A percentile compares a stretch with the other conserved stretches of the same genome.
Evolutionary conservation across 2,329 filamentous ascomycete genomes (phyloP).

Genomic region (Pseudogymnoascus sp.): DNA sequence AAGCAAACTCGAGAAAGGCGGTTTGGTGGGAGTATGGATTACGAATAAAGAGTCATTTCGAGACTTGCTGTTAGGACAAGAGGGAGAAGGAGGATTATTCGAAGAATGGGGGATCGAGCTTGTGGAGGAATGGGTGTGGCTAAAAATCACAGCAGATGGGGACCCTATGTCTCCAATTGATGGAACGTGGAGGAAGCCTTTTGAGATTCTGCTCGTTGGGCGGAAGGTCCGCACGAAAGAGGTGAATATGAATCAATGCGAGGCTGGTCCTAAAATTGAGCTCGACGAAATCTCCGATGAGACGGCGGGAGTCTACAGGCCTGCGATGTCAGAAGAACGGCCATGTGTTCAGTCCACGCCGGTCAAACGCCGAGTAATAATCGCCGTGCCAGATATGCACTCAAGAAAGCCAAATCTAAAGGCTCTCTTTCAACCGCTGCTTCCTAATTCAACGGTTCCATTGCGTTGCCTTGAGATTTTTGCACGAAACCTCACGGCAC

Average conservation of each 20-base stretch:
- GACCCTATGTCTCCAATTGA: slow-evolving; percentile 56
- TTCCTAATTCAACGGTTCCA: slow-evolving; percentile 33
- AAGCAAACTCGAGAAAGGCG: slow-evolving; percentile 42
- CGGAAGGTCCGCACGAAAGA: slow-evolving; percentile 21
- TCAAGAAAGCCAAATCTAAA: slow-evolving; percentile 70
- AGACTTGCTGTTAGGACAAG: slow-evolving; percentile 40
- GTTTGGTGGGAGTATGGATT: slow-evolving; percentile 65
- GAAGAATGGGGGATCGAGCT: slow-evolving; percentile 57
- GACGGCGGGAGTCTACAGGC: neutral
- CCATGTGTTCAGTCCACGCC: slow-evolving; percentile 2
- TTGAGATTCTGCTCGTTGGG: slow-evolving; percentile 63
- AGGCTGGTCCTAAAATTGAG: neutral
- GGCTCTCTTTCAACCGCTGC: slow-evolving; percentile 46
- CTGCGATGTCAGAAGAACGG: slow-evolving; percentile 25
- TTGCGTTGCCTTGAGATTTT: slow-evolving; percentile 67
- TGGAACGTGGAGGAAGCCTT: slow-evolving; percentile 62
- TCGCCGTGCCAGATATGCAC: slow-evolving; percentile 67
- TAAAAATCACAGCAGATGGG: slow-evolving; percentile 60
- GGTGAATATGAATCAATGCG: neutral
- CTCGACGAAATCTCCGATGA: neutral
- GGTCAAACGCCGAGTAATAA: slow-evolving; percentile 47
- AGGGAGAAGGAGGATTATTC: slow-evolving; percentile 50
- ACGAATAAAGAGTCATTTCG: slow-evolving; percentile 58
- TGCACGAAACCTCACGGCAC: slow-evolving; percentile 62
- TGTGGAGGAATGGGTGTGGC: slow-evolving; percentile 68